These are phyloP conservation scores for Arthrobotrys entomopaga DNA, from an alignment of 2,329 filamentous ascomycete genomes.

Conservation along the genomic window DNA sequence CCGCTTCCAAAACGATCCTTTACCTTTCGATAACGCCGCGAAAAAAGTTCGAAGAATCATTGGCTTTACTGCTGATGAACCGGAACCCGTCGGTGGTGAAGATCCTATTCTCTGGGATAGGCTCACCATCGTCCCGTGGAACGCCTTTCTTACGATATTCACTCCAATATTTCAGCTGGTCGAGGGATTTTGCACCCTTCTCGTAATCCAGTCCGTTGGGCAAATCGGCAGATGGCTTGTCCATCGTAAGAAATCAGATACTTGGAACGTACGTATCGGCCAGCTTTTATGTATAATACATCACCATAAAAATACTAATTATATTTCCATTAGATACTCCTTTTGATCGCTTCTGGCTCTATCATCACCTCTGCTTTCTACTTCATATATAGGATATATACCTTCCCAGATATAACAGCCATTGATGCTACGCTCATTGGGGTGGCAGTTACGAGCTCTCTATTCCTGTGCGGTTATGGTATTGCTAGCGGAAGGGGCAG, in stretches of 20 bases:
- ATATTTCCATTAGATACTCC: constrained; percentile 73
- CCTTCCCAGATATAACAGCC: constrained; percentile 92
- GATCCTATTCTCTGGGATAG: constrained; percentile 73
- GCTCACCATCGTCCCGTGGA: constrained; percentile 84
- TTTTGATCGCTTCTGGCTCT: constrained; percentile 86
- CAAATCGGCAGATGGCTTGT: constrained; percentile 96
- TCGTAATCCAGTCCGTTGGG: constrained; percentile 93
- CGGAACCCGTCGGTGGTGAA: constrained; percentile 51
- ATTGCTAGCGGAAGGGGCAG: constrained; percentile 94
- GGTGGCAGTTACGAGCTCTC: constrained; percentile 87
- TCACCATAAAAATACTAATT: background rate
- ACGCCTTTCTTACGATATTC: constrained; percentile 86
- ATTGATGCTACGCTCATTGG: constrained; percentile 92
- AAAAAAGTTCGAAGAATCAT: constrained; percentile 41
- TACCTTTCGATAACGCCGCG: constrained; percentile 34
- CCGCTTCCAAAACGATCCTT: constrained; percentile 86
- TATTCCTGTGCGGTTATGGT: constrained; percentile 92
- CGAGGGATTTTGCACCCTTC: constrained; percentile 94
- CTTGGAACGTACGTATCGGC: constrained; percentile 81
- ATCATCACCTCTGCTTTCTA: constrained; percentile 94
- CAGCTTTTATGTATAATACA: background rate
- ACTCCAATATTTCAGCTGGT: constrained; percentile 93
- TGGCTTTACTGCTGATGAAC: constrained; percentile 42
- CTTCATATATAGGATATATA: constrained; percentile 93
- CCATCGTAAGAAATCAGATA: constrained; percentile 83